These are phyloP conservation scores for Hirschfeldia incana DNA, from an alignment of 345 rosid species.

Conservation along the genomic window DNA sequence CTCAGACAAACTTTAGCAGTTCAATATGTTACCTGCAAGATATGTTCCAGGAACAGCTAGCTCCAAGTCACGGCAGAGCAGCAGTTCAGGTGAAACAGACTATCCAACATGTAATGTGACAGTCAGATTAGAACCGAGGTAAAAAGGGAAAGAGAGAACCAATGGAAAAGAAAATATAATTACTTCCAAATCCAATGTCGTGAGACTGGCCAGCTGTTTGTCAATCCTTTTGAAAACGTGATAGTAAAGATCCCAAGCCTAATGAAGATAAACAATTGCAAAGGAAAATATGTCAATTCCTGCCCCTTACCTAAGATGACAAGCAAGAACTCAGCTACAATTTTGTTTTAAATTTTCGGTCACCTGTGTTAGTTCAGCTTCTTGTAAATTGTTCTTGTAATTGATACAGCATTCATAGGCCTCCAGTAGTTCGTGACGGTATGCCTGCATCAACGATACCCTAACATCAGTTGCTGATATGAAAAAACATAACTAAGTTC, in stretches of 20 bases:
- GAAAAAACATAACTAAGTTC: conserved; percentile 8
- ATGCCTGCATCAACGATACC: conserved; percentile 61
- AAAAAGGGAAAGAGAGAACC: conserved; percentile 17
- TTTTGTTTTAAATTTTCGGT: neutral
- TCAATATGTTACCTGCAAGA: conserved; percentile 62
- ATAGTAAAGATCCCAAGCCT: conserved; percentile 99
- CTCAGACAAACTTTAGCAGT: conserved; percentile 13
- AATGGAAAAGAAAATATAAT: conserved; percentile 33
- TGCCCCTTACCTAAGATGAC: conserved; percentile 2
- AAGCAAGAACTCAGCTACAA: conserved; percentile 12
- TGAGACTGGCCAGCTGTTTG: conserved; percentile 90
- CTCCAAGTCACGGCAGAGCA: conserved; percentile 83
- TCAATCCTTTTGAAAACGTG: conserved; percentile 95
- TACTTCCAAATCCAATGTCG: conserved; percentile 91
- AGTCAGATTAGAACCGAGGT: conserved; percentile 15
- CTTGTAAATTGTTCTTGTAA: conserved; percentile 84
- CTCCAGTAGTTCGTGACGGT: conserved; percentile 79
- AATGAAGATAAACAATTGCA: conserved; percentile 33
- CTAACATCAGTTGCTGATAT: conserved; percentile 21
- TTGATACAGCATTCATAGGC: conserved; percentile 93
- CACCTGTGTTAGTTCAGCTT: conserved; percentile 98
- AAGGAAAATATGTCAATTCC: conserved; percentile 22
- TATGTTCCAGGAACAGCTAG: conserved; percentile 99
- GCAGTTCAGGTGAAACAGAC: conserved; percentile 97
- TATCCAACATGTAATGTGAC: conserved; percentile 37